These are phyloP conservation scores for Euryodendron excelsum DNA, from an alignment of 148 eudicot genomes.

Conservation along the genomic window DNA sequence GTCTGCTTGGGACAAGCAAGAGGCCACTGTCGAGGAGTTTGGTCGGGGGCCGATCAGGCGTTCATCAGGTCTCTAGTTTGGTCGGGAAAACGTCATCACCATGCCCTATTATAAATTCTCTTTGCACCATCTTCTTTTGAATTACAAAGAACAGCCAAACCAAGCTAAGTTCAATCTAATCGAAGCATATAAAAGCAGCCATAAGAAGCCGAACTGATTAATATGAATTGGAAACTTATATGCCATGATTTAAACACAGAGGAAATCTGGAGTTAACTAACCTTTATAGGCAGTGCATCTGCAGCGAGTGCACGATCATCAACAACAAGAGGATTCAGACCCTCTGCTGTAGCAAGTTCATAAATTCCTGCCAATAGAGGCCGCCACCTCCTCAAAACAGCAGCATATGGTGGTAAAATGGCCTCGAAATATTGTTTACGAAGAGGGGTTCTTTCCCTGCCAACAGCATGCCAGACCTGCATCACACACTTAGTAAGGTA, in stretches of 20 bases:
- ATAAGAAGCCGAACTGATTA: not conserved
- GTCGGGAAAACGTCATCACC: too few relatives aligned
- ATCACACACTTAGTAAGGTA: conserved; percentile 17
- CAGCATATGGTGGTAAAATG: conserved; percentile 88
- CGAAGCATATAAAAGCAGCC: not conserved
- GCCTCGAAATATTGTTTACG: conserved; percentile 91
- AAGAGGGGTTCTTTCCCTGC: conserved; percentile 71
- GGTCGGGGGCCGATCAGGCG: too few relatives aligned
- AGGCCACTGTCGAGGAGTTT: too few relatives aligned
- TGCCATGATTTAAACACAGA: not conserved
- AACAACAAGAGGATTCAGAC: conserved; percentile 77
- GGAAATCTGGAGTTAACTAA: conserved; percentile 24
- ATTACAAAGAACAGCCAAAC: not conserved
- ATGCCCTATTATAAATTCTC: not conserved
- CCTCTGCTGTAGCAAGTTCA: conserved; percentile 89
- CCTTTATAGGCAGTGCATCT: conserved; percentile 93
- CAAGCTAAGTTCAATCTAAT: not conserved
- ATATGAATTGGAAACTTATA: not conserved
- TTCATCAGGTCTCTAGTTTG: too few relatives aligned
- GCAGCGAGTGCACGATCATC: conserved; percentile 93
- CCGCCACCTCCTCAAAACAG: conserved; percentile 93
- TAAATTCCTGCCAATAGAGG: conserved; percentile 95
- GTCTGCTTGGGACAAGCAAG: too few relatives aligned
- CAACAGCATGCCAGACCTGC: conserved; percentile 94
- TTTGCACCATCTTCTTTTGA: not conserved